Base-by-base conservation (phyloP, 1,284 basidiomycete genomes). In the Ustilago nuda region DNA sequence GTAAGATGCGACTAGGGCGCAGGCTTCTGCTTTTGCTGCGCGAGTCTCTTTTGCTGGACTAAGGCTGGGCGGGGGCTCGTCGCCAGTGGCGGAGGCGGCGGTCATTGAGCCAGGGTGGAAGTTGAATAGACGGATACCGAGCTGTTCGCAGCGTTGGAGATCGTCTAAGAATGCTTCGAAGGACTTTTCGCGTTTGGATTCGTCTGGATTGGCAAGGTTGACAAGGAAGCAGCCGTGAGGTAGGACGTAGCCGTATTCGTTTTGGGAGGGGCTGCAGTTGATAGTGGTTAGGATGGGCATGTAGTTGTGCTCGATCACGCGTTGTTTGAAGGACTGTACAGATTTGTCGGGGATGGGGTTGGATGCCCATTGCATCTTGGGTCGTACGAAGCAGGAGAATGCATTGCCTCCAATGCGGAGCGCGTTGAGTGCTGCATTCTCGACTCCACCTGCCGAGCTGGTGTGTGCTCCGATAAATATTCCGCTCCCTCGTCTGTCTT, bases 191-290 rank as follows among this genome's bases (percentile, higher is more conserved):
- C 93, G 89, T 79, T 94, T 94, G 8, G 88, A 88, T 15, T 92
- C 92, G 70, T 94, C 92, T 0, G 92, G 92, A 80, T 94, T 94
- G 6, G 91, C 93, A 0, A 95, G 88, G 82, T 95, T 95, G 66
- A 94, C 90, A 35, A 95, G 89, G 82, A 94, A 95, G 82, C 90
- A 93, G 19, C 93, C 93, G 75, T 94, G 93, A 0, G 93, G 93
- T 5, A 94, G 87, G 2, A 94, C 89, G 68, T 91, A 87, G 33
- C 64, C 69, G 51, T 61, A 33, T 19, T 52, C 57, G 5, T 0
- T 27, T 27, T 50, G 41, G 19, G 35, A 15, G 35, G 23, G 23
- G 23, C 23, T 27, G 23, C 23, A 27, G 23, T 64, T 60, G 37
- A 58, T 13, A 3, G 1, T 13, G 9, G 4, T 8, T 30, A 27